Conservation (phyloP, 805 yeast genomes). For the Wickerhamomyces chambardii region DNA sequence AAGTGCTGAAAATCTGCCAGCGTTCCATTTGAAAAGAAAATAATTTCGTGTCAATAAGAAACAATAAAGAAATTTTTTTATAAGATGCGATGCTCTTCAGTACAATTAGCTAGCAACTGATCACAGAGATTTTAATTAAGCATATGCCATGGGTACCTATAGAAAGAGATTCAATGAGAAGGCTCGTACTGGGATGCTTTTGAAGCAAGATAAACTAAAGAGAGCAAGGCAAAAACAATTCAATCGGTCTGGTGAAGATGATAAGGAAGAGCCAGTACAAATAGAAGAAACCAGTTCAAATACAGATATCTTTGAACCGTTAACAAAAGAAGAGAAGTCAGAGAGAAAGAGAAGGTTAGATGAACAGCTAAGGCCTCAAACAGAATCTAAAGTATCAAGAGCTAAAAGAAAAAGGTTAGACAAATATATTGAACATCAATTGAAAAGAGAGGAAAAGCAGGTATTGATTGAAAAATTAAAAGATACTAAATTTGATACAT, state of each 20-base stretch:
- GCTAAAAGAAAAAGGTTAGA: slow-evolving; percentile 76
- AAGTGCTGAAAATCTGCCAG: no score
- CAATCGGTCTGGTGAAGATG: slow-evolving; percentile 36
- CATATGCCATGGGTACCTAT: slow-evolving; percentile 61
- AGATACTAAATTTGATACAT: slow-evolving; percentile 55
- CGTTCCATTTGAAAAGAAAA: no score
- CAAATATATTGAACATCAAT: slow-evolving; percentile 86
- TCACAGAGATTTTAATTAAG: no score
- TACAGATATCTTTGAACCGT: slow-evolving; percentile 51
- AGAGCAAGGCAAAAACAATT: slow-evolving; percentile 65
- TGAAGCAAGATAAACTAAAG: slow-evolving; percentile 65
- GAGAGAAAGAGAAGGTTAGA: slow-evolving; percentile 59
- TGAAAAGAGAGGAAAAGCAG: slow-evolving; percentile 83
- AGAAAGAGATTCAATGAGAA: slow-evolving; percentile 76
- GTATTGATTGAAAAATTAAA: slow-evolving; percentile 64
- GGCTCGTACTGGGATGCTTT: slow-evolving; percentile 78
- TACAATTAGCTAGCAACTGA: no score
- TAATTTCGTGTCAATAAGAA: no score
- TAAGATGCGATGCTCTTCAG: no score
- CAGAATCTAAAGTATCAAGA: slow-evolving; percentile 60
- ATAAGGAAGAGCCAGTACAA: slow-evolving; percentile 14
- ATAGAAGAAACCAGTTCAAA: slow-evolving; percentile 36
- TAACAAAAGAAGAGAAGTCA: slow-evolving; percentile 53
- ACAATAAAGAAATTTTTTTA: no score
- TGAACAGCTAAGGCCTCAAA: slow-evolving; percentile 45